Conservation (phyloP, 2,329 filamentous ascomycete species). For the Helotiales sp. region DNA sequence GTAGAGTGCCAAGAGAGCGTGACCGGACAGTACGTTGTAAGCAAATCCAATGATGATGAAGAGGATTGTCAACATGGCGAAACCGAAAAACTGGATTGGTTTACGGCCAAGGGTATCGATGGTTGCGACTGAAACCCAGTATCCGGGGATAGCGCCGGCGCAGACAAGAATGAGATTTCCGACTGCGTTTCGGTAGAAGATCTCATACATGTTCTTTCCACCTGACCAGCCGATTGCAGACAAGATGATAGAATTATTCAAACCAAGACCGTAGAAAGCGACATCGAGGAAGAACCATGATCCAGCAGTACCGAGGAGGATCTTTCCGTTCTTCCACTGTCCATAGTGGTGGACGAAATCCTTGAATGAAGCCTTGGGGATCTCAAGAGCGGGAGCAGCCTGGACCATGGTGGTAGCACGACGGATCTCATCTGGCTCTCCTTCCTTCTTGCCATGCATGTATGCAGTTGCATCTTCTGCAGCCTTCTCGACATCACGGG, state of each 20-base stretch:
- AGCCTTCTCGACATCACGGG: slow-evolving; percentile 72
- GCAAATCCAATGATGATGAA: slow-evolving; percentile 65
- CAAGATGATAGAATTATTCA: slow-evolving; percentile 75
- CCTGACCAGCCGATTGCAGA: slow-evolving; percentile 70
- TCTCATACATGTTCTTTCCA: slow-evolving; percentile 65
- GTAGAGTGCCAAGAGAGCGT: slow-evolving; percentile 60
- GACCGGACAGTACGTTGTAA: slow-evolving; percentile 49
- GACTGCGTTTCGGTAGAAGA: slow-evolving; percentile 70
- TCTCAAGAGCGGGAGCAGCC: slow-evolving; percentile 54
- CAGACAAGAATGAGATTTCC: slow-evolving; percentile 78
- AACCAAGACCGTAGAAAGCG: slow-evolving; percentile 63
- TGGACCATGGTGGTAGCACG: slow-evolving; percentile 58
- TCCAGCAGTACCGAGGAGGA: slow-evolving; percentile 76
- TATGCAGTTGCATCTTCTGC: slow-evolving; percentile 75
- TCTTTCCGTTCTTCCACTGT: slow-evolving; percentile 68
- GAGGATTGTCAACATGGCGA: slow-evolving; percentile 58
- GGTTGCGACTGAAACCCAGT: slow-evolving; percentile 74
- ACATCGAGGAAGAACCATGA: slow-evolving; percentile 71
- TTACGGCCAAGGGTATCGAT: slow-evolving; percentile 81
- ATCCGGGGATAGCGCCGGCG: slow-evolving; percentile 77
- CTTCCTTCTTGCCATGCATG: slow-evolving; percentile 62
- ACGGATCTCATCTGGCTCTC: slow-evolving; percentile 64
- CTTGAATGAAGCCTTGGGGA: slow-evolving; percentile 68
- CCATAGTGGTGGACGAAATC: slow-evolving; percentile 73
- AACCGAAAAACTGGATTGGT: slow-evolving; percentile 68